A percentile compares a stretch with the other conserved stretches of the same genome.
phyloP scores from a whole-genome alignment of 495 filamentous ascomycete genomes.

The Penicillium herquei region DNA sequence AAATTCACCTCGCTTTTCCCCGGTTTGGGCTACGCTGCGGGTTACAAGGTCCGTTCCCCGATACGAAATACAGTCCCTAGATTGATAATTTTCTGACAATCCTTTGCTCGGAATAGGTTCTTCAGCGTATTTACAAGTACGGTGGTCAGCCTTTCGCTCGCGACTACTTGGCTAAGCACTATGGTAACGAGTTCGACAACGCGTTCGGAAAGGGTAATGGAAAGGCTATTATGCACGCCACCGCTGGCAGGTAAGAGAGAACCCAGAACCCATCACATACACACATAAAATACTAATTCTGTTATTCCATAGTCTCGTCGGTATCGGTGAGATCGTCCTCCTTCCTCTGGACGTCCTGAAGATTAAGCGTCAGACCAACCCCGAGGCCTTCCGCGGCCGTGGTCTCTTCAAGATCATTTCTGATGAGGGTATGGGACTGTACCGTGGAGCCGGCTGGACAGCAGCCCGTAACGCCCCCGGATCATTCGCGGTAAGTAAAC shows the following conservation, averaged over 20 bases:
- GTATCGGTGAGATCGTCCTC: slow-evolving; percentile 94
- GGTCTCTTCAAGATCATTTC: slow-evolving; percentile 84
- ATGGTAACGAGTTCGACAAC: slow-evolving; percentile 77
- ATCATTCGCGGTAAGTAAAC: slow-evolving; percentile 82
- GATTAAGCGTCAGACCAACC: slow-evolving; percentile 99
- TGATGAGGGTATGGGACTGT: slow-evolving; percentile 95
- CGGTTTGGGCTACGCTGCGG: slow-evolving; percentile 92
- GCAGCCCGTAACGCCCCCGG: slow-evolving; percentile 96
- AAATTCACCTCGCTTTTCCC: slow-evolving; percentile 98
- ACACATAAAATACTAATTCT: not conserved
- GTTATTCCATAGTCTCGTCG: slow-evolving; percentile 65
- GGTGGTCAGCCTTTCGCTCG: slow-evolving; percentile 94
- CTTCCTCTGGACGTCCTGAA: slow-evolving; percentile 96
- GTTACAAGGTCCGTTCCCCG: slow-evolving; percentile 75
- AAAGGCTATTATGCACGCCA: slow-evolving; percentile 97
- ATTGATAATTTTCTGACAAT: not conserved
- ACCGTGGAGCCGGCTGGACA: slow-evolving; percentile 96
- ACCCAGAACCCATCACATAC: too few species aligned
- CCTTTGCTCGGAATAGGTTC: slow-evolving; percentile 49
- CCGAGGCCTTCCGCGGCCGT: slow-evolving; percentile 92
- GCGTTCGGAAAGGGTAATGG: slow-evolving; percentile 94
- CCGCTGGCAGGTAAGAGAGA: slow-evolving; percentile 73
- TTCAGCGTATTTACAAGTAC: slow-evolving; percentile 98
- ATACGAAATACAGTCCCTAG: not conserved
- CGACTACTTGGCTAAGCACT: slow-evolving; percentile 81